phyloP scores from a whole-genome alignment of 2,329 filamentous ascomycete species.

The Magnaporthiopsis rhizophila region DNA sequence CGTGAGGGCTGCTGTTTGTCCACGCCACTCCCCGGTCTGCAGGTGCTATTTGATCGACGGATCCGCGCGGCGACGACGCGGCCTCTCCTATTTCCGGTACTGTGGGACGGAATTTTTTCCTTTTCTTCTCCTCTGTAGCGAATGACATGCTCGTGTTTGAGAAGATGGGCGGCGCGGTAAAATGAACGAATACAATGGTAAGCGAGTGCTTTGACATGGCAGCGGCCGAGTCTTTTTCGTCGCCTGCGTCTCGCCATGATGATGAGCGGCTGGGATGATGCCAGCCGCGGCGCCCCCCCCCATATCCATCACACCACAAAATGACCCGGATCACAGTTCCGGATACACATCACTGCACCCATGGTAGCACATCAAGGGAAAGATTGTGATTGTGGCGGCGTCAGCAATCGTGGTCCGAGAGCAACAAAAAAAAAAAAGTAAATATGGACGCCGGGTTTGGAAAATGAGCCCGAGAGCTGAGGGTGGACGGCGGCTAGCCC shows the following conservation, averaged over 20 bases:
- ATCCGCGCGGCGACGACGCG: background rate
- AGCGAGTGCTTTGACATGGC: background rate
- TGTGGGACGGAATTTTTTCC: background rate
- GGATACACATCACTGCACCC: background rate
- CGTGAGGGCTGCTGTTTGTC: background rate
- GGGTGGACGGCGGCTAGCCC: background rate
- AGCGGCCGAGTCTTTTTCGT: background rate
- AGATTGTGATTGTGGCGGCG: background rate
- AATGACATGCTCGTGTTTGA: background rate
- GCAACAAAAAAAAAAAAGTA: background rate
- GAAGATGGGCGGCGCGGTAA: background rate
- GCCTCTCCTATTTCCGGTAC: background rate
- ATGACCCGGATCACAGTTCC: background rate
- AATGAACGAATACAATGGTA: background rate
- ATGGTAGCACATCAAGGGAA: too few species aligned
- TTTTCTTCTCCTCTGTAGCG: background rate
- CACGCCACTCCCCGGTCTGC: background rate
- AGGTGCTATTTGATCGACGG: conserved; percentile 1
- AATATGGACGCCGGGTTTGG: background rate
- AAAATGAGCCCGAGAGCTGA: background rate
- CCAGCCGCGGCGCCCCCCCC: too few species aligned
- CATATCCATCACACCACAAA: background rate
- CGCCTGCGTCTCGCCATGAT: background rate
- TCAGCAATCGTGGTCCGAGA: background rate
- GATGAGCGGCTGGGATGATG: background rate